These are phyloP conservation scores for Phaeotremella fagi DNA, from an alignment of 768 basidiomycete genomes.

Conservation along the genomic window DNA sequence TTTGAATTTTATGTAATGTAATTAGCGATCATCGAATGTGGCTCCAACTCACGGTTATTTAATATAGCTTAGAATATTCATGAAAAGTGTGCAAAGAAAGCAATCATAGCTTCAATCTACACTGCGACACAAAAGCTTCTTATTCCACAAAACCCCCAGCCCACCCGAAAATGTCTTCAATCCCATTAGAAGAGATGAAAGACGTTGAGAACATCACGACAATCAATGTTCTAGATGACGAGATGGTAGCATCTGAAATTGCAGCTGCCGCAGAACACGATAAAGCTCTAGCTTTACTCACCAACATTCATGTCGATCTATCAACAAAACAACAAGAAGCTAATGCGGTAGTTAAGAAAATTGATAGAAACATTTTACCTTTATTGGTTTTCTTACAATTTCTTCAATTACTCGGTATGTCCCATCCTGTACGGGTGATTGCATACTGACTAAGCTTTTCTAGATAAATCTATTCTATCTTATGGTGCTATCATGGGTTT, in stretches of 20 bases:
- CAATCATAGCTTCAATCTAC: no score
- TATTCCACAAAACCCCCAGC: no score
- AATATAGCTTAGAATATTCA: no score
- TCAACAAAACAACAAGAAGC: conserved; percentile 6
- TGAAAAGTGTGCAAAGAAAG: no score
- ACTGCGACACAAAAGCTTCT: no score
- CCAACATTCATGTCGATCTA: conserved; percentile 1
- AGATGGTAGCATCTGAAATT: neutral
- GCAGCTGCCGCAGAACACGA: neutral
- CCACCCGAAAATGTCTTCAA: no score
- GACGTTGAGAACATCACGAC: neutral
- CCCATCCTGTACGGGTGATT: neutral
- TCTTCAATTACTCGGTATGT: neutral
- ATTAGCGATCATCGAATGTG: no score
- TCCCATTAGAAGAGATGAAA: neutral
- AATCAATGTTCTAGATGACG: neutral
- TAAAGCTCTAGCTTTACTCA: neutral
- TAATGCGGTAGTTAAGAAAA: conserved; percentile 5
- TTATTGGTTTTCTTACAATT: conserved; percentile 4
- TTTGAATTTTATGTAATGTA: no score
- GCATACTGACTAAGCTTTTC: no score
- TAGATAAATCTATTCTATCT: conserved; percentile 5
- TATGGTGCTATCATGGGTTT: conserved; percentile 11
- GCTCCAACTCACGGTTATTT: no score
- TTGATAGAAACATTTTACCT: conserved; percentile 12